Evolutionary conservation across 2,329 filamentous ascomycete species (phyloP).

Genomic region (Erysiphe neolycopersici): DNA sequence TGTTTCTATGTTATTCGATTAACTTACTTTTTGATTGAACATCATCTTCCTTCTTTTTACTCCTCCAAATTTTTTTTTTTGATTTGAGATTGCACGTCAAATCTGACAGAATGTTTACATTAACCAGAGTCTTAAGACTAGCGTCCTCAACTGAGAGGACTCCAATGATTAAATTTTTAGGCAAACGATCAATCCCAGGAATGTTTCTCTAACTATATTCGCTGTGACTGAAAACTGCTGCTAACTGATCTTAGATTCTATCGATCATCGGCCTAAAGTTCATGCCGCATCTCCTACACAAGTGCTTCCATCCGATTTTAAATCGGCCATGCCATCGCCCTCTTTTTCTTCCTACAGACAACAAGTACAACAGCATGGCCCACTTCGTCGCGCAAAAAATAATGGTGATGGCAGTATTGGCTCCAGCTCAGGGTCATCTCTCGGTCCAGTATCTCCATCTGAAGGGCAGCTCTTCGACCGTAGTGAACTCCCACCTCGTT

Average conservation of each 20-base stretch:
- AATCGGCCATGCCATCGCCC: conserved; percentile 8
- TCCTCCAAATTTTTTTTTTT: too few species aligned
- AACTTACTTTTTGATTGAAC: too few species aligned
- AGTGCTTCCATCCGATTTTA: conserved; percentile 28
- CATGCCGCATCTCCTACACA: conserved; percentile 28
- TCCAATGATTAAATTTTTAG: conserved; percentile 18
- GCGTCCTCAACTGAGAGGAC: conserved; percentile 14
- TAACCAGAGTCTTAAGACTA: conserved; percentile 15
- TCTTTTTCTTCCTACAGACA: conserved; percentile 33
- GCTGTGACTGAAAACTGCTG: neutral
- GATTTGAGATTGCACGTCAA: neutral
- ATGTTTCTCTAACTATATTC: conserved; percentile 5
- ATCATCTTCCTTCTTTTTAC: too few species aligned
- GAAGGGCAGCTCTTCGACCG: conserved; percentile 68
- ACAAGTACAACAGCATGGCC: conserved; percentile 31
- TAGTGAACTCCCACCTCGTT: conserved; percentile 61
- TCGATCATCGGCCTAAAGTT: conserved; percentile 29
- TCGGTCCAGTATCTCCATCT: conserved; percentile 46
- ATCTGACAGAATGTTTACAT: conserved; percentile 13
- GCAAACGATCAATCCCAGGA: conserved; percentile 16
- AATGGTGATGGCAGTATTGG: conserved; percentile 7
- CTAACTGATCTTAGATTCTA: conserved; percentile 17
- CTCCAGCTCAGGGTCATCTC: conserved; percentile 26
- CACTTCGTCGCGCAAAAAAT: conserved; percentile 16
- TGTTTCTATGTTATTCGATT: too few species aligned